Conservation (phyloP, 805 yeast genomes). For the Peterozyma toletana region DNA sequence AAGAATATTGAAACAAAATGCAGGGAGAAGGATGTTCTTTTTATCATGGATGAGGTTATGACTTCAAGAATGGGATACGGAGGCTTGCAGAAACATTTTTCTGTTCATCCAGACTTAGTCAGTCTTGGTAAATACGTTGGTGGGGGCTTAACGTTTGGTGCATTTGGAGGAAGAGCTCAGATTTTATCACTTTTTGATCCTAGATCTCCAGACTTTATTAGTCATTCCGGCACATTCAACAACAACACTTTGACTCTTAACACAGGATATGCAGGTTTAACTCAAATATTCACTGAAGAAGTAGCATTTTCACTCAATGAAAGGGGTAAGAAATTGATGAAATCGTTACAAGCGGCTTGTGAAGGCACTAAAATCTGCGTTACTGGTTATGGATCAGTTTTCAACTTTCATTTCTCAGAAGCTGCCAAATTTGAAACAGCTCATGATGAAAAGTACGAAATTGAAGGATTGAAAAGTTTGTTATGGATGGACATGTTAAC, state of each 20-base stretch:
- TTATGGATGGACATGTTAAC: conserved; percentile 11
- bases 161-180: conserved; percentile 10
- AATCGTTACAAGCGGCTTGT: neutral
- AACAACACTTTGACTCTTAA: conserved; percentile 11
- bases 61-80: conserved; percentile 10
- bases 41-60: conserved; percentile 13
- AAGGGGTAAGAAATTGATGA: conserved; percentile 5
- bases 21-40: conserved; percentile 3
- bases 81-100: conserved; percentile 7
- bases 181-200: conserved; percentile 10
- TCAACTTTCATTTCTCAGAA: conserved; percentile 4
- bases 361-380: conserved; percentile 8
- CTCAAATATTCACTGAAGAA: conserved; percentile 5
- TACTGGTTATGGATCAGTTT: conserved; percentile 8
- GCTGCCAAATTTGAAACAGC: neutral
- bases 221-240: conserved; percentile 12
- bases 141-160: conserved; percentile 11
- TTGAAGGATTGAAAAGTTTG: conserved; percentile 4
- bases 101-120: conserved; percentile 8
- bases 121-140: conserved; percentile 11
- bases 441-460: too few species aligned
- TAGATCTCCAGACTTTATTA: neutral
- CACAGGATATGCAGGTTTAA: conserved; percentile 8
- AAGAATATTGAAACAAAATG: conserved; percentile 7
- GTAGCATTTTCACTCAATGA: conserved; percentile 1